Conservation (phyloP, 352 stramenopile genomes). For the Phytophthora citricola region DNA sequence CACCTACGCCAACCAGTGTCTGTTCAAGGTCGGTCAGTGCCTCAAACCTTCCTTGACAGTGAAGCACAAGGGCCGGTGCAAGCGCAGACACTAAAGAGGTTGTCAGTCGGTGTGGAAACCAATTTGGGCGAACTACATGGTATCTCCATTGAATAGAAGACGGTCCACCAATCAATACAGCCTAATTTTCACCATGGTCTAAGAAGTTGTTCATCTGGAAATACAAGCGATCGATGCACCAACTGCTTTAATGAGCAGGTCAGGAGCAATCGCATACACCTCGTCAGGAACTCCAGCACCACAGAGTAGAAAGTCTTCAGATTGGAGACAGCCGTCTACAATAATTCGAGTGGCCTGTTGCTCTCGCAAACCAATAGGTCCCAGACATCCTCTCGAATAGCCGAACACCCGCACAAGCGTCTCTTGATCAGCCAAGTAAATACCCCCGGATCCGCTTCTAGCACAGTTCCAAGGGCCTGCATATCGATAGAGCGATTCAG, state of each 20-base stretch:
- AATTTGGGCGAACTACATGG: not conserved
- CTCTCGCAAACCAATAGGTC: constrained; percentile 66
- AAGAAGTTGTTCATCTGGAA: constrained; percentile 13
- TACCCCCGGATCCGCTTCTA: constrained; percentile 35
- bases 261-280: constrained; percentile 56
- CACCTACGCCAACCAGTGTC: constrained; percentile 13
- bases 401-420: constrained; percentile 72
- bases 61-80: constrained; percentile 6
- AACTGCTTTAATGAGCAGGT: constrained; percentile 18
- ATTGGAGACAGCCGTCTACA: constrained; percentile 44
- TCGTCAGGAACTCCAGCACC: constrained; percentile 52
- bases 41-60: constrained; percentile 5
- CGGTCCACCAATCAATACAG: not conserved
- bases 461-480: constrained; percentile 34
- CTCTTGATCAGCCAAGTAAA: constrained; percentile 59
- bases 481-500: constrained; percentile 66
- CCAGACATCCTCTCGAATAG: constrained; percentile 65
- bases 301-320: constrained; percentile 47
- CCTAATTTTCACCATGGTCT: not conserved
- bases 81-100: not conserved
- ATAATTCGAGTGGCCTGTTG: constrained; percentile 58
- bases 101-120: too few relatives aligned
- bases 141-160: not conserved
- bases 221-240: constrained; percentile 19
- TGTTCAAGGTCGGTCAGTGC: constrained; percentile 12